These are phyloP conservation scores for Penicillium coprophilum DNA, from an alignment of 495 filamentous ascomycete species.

Conservation along the genomic window DNA sequence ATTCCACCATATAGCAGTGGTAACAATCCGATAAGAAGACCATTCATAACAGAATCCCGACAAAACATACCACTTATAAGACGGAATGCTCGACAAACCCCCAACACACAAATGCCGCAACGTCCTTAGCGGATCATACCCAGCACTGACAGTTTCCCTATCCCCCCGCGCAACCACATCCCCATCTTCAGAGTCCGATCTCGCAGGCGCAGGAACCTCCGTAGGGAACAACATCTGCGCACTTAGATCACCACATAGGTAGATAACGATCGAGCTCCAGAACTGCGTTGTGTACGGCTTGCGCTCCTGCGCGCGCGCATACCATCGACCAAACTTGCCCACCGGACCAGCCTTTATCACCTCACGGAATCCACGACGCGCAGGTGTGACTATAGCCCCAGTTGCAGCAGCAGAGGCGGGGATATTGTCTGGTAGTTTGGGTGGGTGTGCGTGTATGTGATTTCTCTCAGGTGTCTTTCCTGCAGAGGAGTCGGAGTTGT, in stretches of 20 bases:
- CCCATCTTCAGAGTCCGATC: background rate
- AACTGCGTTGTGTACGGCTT: conserved; percentile 79
- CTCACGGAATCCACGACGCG: conserved; percentile 56
- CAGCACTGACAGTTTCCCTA: conserved; percentile 39
- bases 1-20: background rate
- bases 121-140: conserved; percentile 71
- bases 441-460: conserved; percentile 3
- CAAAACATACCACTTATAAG: conserved; percentile 67
- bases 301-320: conserved; percentile 65
- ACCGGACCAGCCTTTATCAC: conserved; percentile 56
- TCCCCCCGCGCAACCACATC: conserved; percentile 5
- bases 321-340: conserved; percentile 48
- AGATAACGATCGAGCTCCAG: conserved; percentile 71
- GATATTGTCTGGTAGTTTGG: conserved; percentile 7
- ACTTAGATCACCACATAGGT: conserved; percentile 74
- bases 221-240: conserved; percentile 62
- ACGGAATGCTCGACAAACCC: conserved; percentile 66
- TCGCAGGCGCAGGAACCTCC: conserved; percentile 21
- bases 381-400: conserved; percentile 27
- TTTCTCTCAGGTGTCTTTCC: conserved; percentile 8
- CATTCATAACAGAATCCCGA: background rate
- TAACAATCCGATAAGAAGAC: background rate
- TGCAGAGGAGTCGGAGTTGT: conserved; percentile 25
- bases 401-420: conserved; percentile 15
- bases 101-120: conserved; percentile 72